These are phyloP conservation scores for Chenopodium formosanum DNA, from an alignment of 148 eudicot species.

Conservation along the genomic window DNA sequence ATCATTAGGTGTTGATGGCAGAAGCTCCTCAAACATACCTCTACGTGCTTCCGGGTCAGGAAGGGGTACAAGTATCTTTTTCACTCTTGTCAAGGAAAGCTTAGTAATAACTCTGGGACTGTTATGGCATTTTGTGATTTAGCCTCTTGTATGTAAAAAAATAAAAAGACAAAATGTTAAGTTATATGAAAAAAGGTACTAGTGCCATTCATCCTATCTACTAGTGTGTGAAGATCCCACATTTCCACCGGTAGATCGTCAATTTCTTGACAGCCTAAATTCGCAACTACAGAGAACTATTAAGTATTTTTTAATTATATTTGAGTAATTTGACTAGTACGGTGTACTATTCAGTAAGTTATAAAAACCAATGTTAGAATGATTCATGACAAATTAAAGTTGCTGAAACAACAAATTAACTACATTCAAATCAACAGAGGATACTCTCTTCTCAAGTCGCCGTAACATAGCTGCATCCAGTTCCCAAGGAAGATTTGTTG, in stretches of 20 bases:
- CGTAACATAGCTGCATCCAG: constrained; percentile 98
- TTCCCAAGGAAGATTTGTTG: constrained; percentile 98
- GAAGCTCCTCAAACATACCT: constrained; percentile 84
- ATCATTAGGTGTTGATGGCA: constrained; percentile 51
- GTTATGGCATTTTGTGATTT: neutral
- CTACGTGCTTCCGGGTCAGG: constrained; percentile 93
- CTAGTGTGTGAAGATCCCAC: neutral
- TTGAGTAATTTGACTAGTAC: neutral
- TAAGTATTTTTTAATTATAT: no score
- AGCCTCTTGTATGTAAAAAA: neutral
- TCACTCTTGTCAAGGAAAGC: constrained; percentile 27
- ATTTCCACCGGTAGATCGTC: neutral
- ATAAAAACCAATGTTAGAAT: neutral
- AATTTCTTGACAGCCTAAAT: neutral
- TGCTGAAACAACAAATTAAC: neutral
- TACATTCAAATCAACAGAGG: constrained; percentile 21
- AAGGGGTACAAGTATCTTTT: constrained; percentile 93
- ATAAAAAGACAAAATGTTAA: neutral
- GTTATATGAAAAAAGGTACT: neutral
- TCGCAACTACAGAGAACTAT: neutral
- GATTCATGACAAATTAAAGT: neutral
- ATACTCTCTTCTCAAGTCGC: constrained; percentile 96
- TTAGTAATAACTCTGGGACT: neutral
- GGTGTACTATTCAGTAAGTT: neutral
- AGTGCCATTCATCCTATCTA: neutral